Percentiles rank a stretch among this genome's conserved stretches.
These are phyloP conservation scores for Lonicera japonica DNA, from an alignment of 129 eudicot species.

Conservation along the genomic window DNA sequence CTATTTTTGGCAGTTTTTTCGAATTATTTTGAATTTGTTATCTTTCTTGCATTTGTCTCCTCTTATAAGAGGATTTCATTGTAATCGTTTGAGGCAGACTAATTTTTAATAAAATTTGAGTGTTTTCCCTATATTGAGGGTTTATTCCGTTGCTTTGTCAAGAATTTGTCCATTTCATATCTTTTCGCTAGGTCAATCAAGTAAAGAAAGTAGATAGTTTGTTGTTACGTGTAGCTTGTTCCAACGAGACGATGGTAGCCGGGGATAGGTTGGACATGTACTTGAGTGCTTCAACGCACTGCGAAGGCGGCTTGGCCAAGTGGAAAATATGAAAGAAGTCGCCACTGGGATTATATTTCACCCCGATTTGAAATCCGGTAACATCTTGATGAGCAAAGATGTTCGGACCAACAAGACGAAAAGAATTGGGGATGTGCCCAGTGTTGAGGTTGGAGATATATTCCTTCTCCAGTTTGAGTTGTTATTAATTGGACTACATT, in stretches of 20 bases:
- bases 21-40: too few species aligned
- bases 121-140: too few species aligned
- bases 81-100: too few species aligned
- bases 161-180: too few species aligned
- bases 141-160: too few species aligned
- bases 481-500: conserved; percentile 51
- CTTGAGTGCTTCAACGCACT: conserved; percentile 34
- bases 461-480: conserved; percentile 57
- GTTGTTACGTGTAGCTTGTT: conserved; percentile 22
- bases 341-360: conserved; percentile 36
- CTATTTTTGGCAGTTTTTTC: too few species aligned
- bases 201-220: conserved; percentile 22
- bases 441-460: conserved; percentile 52
- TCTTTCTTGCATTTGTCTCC: too few species aligned
- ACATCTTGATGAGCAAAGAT: conserved; percentile 41
- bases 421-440: conserved; percentile 42
- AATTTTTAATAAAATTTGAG: too few species aligned
- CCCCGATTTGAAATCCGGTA: conserved; percentile 45
- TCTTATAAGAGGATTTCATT: too few species aligned
- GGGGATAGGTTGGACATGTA: conserved; percentile 34
- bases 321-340: conserved; percentile 51
- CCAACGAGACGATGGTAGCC: conserved; percentile 40
- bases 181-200: too few species aligned
- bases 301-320: conserved; percentile 46
- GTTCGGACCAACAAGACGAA: conserved; percentile 48